Evolutionary conservation across 371 early-diverging fungal species (phyloP).

Genomic region (Mucor mucedo): DNA sequence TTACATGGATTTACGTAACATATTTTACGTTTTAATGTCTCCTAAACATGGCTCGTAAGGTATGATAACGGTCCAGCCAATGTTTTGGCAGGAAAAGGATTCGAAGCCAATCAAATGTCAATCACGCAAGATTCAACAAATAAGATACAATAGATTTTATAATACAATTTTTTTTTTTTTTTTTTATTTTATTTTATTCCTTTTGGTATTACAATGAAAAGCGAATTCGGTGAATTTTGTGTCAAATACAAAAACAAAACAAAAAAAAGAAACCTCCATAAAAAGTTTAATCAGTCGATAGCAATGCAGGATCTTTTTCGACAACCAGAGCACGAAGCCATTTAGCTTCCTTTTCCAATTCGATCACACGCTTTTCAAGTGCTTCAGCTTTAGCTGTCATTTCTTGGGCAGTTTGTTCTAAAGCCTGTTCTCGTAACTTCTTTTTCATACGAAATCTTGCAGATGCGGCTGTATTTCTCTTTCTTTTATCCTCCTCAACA

Average conservation of each 20-base stretch:
- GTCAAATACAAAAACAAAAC: neutral
- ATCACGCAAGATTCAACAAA: slow-evolving; percentile 5
- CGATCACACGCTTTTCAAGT: slow-evolving; percentile 75
- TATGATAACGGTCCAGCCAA: neutral
- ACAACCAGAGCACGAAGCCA: slow-evolving; percentile 89
- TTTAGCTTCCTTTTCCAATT: slow-evolving; percentile 90
- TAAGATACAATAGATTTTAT: slow-evolving; percentile 4
- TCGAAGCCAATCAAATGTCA: neutral
- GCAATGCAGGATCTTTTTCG: slow-evolving; percentile 69
- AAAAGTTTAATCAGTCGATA: slow-evolving; percentile 1
- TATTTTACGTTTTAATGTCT: no score
- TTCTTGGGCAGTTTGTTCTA: slow-evolving; percentile 83
- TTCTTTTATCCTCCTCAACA: slow-evolving; percentile 84
- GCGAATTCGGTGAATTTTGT: neutral
- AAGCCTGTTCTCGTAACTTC: slow-evolving; percentile 83
- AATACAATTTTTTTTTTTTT: neutral
- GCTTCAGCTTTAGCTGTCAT: slow-evolving; percentile 77
- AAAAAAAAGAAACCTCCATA: neutral
- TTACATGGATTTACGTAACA: no score
- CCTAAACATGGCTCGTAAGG: no score
- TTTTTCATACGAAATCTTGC: slow-evolving; percentile 96
- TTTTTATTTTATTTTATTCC: slow-evolving; percentile 1
- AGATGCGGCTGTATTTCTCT: slow-evolving; percentile 93
- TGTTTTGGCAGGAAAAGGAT: neutral
- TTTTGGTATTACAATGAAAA: neutral